Percentiles rank a stretch among this genome's conserved stretches.
Conservation (phyloP, 805 yeast genomes). For the Dipodascus geniculatus region DNA sequence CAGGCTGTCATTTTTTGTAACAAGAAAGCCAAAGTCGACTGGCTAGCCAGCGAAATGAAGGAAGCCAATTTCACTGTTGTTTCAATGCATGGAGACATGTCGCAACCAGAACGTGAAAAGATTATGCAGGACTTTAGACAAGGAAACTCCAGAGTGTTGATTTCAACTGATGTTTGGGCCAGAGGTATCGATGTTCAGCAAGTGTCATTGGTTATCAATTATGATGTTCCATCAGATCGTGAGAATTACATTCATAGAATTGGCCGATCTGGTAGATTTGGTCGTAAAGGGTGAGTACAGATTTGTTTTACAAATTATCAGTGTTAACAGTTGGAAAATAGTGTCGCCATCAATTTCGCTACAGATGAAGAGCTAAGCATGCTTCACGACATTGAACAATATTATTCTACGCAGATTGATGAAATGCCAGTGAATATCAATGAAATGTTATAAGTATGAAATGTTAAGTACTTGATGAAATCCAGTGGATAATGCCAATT, state of each 20-base stretch:
- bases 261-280: constrained; percentile 97
- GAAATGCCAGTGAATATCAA: constrained; percentile 86
- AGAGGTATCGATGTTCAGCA: constrained; percentile 98
- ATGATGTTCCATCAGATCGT: constrained; percentile 83
- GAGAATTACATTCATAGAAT: constrained; percentile 96
- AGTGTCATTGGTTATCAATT: constrained; percentile 89
- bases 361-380: constrained; percentile 65
- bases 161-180: constrained; percentile 95
- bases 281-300: constrained; percentile 78
- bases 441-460: constrained; percentile 24
- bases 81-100: constrained; percentile 95
- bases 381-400: constrained; percentile 74
- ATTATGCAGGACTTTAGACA: constrained; percentile 93
- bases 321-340: neutral
- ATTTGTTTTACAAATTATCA: neutral
- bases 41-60: constrained; percentile 69
- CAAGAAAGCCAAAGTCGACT: constrained; percentile 90
- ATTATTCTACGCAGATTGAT: constrained; percentile 76
- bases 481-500: too few relatives aligned
- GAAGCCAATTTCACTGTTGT: constrained; percentile 81
- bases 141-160: constrained; percentile 86
- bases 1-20: constrained; percentile 98
- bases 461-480: neutral
- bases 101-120: constrained; percentile 86
- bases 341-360: constrained; percentile 85